A percentile compares a stretch with the other conserved stretches of the same genome.
Evolutionary conservation across 805 yeast species (phyloP).

Genomic region (Yarrowia divulgata): DNA sequence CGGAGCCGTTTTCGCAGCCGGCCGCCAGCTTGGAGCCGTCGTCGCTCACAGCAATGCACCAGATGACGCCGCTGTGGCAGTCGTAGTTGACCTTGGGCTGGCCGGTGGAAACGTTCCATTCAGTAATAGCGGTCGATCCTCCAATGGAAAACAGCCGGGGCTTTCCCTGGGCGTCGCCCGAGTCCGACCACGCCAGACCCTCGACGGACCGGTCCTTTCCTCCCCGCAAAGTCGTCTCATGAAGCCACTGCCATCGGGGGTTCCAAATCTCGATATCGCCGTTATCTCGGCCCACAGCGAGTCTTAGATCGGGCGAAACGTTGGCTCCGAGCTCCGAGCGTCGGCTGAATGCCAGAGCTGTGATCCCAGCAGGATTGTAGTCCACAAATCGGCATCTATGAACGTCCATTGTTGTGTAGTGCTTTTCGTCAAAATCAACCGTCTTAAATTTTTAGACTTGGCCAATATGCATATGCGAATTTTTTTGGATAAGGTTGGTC

Average conservation of each 20-base stretch:
- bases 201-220: conserved; percentile 86
- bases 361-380: conserved; percentile 81
- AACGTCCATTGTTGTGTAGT: conserved; percentile 62
- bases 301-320: conserved; percentile 60
- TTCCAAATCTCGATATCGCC: conserved; percentile 98
- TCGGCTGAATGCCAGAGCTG: conserved; percentile 81
- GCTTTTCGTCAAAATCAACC: no score
- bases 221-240: conserved; percentile 75
- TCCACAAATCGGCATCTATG: conserved; percentile 94
- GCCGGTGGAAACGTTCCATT: conserved; percentile 85
- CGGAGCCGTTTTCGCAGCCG: conserved; percentile 95
- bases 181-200: conserved; percentile 80
- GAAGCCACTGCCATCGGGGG: conserved; percentile 70
- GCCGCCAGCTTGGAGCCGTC: conserved; percentile 73
- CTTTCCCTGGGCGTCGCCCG: conserved; percentile 52
- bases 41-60: conserved; percentile 80
- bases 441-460: neutral
- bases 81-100: conserved; percentile 77
- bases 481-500: neutral
- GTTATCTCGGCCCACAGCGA: conserved; percentile 91
- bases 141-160: conserved; percentile 90
- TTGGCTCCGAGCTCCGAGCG: neutral
- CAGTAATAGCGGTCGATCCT: conserved; percentile 88
- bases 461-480: conserved; percentile 13
- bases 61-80: conserved; percentile 90